A percentile compares a stretch with the other conserved stretches of the same genome.
Evolutionary conservation across 176 grass and related monocot species (phyloP).

Genomic region (Ananas comosus): DNA sequence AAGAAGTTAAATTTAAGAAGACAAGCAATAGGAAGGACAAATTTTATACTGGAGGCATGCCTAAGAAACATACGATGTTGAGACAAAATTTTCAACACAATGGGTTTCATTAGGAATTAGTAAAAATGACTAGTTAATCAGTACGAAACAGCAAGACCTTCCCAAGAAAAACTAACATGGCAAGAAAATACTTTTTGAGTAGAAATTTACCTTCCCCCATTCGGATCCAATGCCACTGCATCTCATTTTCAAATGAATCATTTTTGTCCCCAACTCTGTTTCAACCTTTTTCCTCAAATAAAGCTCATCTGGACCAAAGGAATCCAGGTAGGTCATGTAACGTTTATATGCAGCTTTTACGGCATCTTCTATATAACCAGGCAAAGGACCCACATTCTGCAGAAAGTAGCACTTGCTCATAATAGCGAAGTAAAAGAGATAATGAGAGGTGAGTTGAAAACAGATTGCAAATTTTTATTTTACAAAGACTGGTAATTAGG

Average conservation of each 20-base stretch:
- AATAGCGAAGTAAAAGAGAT: background rate
- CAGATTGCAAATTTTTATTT: background rate
- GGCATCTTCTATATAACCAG: slow-evolving; percentile 81
- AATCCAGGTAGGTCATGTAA: slow-evolving; percentile 76
- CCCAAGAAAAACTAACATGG: too few relatives aligned
- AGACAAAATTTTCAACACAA: background rate
- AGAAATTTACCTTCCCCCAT: slow-evolving; percentile 66
- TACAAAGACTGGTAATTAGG: background rate
- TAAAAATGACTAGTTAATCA: too few relatives aligned
- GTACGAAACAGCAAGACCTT: too few relatives aligned
- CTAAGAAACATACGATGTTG: background rate
- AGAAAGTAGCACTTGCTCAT: background rate
- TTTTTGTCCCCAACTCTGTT: slow-evolving; percentile 86
- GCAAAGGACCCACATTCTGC: slow-evolving; percentile 72
- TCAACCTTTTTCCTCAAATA: slow-evolving; percentile 87
- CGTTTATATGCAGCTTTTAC: slow-evolving; percentile 68
- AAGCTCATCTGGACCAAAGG: slow-evolving; percentile 59
- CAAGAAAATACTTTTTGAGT: too few relatives aligned
- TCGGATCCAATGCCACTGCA: slow-evolving; percentile 86
- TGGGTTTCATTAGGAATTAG: too few relatives aligned
- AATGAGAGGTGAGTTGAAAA: background rate
- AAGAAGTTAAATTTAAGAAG: too few relatives aligned
- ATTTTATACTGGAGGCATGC: background rate
- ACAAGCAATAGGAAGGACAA: too few relatives aligned
- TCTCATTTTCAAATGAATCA: slow-evolving; percentile 99